These are phyloP conservation scores for Magnolia kwangsiensis DNA, from an alignment of 164 flowering plant species.

Conservation along the genomic window DNA sequence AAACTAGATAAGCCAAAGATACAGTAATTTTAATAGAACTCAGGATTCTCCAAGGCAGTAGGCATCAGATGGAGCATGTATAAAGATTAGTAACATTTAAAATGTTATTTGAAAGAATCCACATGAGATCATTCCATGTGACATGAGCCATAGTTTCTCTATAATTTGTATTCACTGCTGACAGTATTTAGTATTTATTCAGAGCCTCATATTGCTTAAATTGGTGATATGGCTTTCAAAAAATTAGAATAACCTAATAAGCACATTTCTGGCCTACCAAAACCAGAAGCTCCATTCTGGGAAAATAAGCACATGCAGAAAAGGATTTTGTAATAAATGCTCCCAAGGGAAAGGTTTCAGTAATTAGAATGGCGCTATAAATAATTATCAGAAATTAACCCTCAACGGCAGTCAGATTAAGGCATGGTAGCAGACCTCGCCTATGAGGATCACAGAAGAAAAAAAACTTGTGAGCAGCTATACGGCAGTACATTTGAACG, in stretches of 20 bases:
- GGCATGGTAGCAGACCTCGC: constrained; percentile 57
- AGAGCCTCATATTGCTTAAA: no score
- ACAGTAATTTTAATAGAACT: neutral
- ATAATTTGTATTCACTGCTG: no score
- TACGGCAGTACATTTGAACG: constrained; percentile 87
- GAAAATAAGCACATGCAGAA: neutral
- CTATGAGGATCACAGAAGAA: constrained; percentile 98
- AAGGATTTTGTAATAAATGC: neutral
- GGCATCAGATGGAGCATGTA: no score
- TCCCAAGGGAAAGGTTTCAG: neutral
- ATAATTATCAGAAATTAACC: neutral
- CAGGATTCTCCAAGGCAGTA: neutral
- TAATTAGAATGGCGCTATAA: neutral
- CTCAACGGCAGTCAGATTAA: neutral
- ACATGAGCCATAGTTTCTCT: no score
- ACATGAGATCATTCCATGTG: no score
- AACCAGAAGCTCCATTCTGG: neutral
- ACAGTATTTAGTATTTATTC: no score
- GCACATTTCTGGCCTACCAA: neutral
- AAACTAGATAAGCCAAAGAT: neutral
- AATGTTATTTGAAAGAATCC: no score
- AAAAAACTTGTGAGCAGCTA: constrained; percentile 95
- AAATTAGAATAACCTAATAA: no score
- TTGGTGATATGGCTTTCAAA: no score
- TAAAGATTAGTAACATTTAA: no score